Base-by-base conservation (phyloP, 2,329 filamentous ascomycete genomes). In the Aspergillus awamori region DNA sequence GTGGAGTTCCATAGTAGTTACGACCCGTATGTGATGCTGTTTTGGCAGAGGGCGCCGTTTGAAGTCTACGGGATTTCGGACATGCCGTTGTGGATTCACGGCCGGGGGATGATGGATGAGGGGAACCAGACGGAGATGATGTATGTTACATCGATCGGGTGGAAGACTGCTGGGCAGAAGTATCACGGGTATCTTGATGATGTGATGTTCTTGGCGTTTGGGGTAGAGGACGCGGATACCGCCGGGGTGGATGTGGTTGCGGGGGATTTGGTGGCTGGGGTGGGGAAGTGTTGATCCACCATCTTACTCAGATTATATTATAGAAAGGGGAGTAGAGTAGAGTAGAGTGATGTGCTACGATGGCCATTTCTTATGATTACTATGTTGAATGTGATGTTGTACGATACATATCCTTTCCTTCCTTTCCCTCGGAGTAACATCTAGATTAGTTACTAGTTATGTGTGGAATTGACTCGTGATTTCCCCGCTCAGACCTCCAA, bases 121-220 rank as follows among this genome's bases (percentile, higher is more conserved):
- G 59, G 62, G 66, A 69, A 72, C 1, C 76, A 79, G 24, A 81
- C 79, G 0, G 82, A 86, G 65, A 85, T 87, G 83, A 73, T 87
- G 28, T 87, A 86, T 62, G 75, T 87, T 0, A 87, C 84, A 0
- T 83, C 80, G 0, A 81, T 86, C 33, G 84, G 78, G 61, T 88
- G 86, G 85, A 85, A 82, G 69, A 69, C 63, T 0, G 70, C 71
- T 0, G 78, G 76, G 0, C 72, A 79, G 62, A 80, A 69, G 30
- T 87, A 87, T 63, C 82, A 86, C 65, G 86, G 85, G 0, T 86
- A 81, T 58, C 61, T 83, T 8, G 85, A 87, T 63, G 85, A 87
- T 65, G 78, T 81, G 11, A 17, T 87, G 13, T 82, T 87, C 43
- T 47, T 87, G 3, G 78, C 73, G 0, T 87, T 88, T 69, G 85